Evolutionary conservation across 75 land plant genomes (phyloP).

Genomic region (Ceratopteris richardii): DNA sequence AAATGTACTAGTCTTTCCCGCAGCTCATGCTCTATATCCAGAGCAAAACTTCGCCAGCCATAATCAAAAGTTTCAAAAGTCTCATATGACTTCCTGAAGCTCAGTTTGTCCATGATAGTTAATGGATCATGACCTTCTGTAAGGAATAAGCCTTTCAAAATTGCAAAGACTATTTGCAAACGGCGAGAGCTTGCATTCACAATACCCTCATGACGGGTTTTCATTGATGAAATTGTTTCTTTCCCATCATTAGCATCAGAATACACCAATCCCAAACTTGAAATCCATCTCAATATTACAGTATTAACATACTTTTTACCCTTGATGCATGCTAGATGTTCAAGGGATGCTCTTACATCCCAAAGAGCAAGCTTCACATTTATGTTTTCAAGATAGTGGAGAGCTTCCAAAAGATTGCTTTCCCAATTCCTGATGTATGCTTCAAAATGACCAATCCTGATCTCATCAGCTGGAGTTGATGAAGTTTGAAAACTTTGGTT

Average conservation of each 20-base stretch:
- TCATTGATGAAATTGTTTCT: conserved; percentile 1
- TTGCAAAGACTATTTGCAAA: conserved; percentile 12
- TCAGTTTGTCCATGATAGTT: neutral
- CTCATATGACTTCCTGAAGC: neutral
- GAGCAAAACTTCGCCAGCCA: conserved; percentile 3
- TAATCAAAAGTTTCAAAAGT: neutral
- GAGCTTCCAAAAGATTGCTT: conserved; percentile 8
- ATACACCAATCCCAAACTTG: conserved; percentile 2
- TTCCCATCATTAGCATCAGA: neutral
- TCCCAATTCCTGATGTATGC: conserved; percentile 8
- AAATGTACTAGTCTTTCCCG: conserved; percentile 10
- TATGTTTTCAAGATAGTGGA: conserved; percentile 15
- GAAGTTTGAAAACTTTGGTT: neutral
- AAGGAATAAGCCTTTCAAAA: conserved; percentile 15
- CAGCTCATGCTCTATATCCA: conserved; percentile 21
- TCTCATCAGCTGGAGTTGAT: neutral
- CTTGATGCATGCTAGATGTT: conserved; percentile 5
- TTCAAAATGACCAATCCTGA: neutral
- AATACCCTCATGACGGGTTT: conserved; percentile 7
- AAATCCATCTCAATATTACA: conserved; percentile 12
- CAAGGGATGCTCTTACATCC: conserved; percentile 14
- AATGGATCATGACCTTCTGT: conserved; percentile 2
- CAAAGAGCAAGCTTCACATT: conserved; percentile 17
- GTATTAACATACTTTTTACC: conserved; percentile 2
- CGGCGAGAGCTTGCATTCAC: conserved; percentile 11